Conservation (phyloP, 805 yeast species). For the Cyberlindnera amylophila region DNA sequence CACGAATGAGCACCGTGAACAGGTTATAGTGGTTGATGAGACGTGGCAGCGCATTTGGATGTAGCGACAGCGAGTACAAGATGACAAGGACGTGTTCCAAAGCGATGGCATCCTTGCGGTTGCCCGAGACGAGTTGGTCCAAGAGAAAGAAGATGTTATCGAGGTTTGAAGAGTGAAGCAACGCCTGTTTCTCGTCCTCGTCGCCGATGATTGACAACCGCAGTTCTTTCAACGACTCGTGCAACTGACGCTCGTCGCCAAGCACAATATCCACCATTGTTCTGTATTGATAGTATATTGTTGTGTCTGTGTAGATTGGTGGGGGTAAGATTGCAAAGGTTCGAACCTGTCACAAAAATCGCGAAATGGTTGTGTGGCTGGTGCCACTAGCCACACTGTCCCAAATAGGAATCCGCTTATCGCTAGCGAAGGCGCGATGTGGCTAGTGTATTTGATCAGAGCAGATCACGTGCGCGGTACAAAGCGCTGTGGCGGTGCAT, state of each 20-base stretch:
- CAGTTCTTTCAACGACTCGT: constrained; percentile 10
- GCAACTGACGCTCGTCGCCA: constrained; percentile 4
- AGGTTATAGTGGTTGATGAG: constrained; percentile 12
- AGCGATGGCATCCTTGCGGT: not conserved
- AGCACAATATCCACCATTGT: not conserved
- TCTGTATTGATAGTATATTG: not conserved
- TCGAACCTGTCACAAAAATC: too few species aligned
- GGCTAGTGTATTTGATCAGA: not conserved
- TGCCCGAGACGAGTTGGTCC: constrained; percentile 4
- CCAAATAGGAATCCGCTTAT: too few species aligned
- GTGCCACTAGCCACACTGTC: too few species aligned
- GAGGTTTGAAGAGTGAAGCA: constrained; percentile 11
- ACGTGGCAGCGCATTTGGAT: constrained; percentile 9
- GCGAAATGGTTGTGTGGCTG: too few species aligned
- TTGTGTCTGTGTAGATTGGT: not conserved
- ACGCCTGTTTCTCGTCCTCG: constrained; percentile 19
- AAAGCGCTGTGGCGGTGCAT: not conserved
- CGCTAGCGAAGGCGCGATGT: too few species aligned
- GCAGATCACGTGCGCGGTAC: not conserved
- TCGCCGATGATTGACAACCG: constrained; percentile 24
- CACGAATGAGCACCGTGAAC: constrained; percentile 10
- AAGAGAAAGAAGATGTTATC: constrained; percentile 5
- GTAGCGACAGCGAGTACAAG: constrained; percentile 22
- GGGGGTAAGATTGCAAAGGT: too few species aligned
- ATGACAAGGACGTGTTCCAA: constrained; percentile 22